Evolutionary conservation across 139 green algal species (phyloP).

Genomic region (Diplosphaera chodatii): DNA sequence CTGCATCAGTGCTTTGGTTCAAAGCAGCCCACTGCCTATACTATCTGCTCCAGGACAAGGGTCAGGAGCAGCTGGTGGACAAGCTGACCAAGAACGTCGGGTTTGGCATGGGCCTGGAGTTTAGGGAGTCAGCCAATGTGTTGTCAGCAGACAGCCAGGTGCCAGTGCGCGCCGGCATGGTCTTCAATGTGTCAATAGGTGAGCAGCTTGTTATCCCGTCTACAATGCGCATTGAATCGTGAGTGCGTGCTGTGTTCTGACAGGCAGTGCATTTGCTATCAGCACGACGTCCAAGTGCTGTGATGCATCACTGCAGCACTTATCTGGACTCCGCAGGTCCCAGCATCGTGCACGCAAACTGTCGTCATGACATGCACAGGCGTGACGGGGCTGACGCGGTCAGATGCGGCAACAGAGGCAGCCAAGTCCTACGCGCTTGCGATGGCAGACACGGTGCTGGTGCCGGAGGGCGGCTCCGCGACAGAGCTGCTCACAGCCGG

Average conservation of each 20-base stretch:
- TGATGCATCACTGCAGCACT: no score
- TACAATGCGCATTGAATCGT: no score
- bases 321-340: no score
- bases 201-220: slow-evolving; percentile 19
- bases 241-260: no score
- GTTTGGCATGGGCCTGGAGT: slow-evolving; percentile 87
- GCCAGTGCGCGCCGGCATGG: slow-evolving; percentile 40
- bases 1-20: no score
- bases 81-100: slow-evolving; percentile 81
- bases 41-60: slow-evolving; percentile 38
- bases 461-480: slow-evolving; percentile 30
- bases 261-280: no score
- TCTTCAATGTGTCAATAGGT: slow-evolving; percentile 67
- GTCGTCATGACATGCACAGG: no score
- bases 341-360: no score
- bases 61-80: slow-evolving; percentile 55
- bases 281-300: no score
- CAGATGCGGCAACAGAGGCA: slow-evolving; percentile 13
- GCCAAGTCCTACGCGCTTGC: slow-evolving; percentile 54
- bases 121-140: slow-evolving; percentile 46
- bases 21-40: no score
- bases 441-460: slow-evolving; percentile 86
- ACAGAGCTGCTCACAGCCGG: slow-evolving; percentile 58
- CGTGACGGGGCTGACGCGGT: slow-evolving; percentile 14
- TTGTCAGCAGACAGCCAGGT: slow-evolving; percentile 50